Base-by-base conservation (phyloP, 805 yeast genomes). In the Starmerella vaccinii region DNA sequence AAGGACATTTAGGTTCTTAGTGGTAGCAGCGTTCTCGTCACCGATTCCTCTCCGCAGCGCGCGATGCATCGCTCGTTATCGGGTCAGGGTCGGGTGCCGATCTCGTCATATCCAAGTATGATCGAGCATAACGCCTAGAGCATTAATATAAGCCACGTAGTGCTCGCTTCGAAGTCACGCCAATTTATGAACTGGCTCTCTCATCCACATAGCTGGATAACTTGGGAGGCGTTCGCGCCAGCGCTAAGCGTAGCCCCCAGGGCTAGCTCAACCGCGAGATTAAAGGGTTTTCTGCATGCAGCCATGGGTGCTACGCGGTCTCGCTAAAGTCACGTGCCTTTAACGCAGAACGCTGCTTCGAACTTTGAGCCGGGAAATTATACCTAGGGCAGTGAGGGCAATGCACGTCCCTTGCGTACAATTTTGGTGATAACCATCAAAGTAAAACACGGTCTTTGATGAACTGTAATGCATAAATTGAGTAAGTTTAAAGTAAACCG, bases 1-100 rank as follows among this genome's bases (percentile, higher is more conserved):
- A 30, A 8, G 4, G 9, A 32, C 38, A 30, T 43, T 43, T 43
- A 43, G 46, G 46, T 43, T 43, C 6, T 13, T 16, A 7, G 15
- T 43, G 46, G 38, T 19, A 30, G 46, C 46, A 43, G 45, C 45
- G 45, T 41, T 16, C 27, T 7, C 23, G 34, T 41, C 34, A 27
- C 24, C 43, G 43, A 32, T 26, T 15, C 30, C 5, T 24, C 22
- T 9, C 9, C 43, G 19, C 43, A 21, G 27, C 21, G 26, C 26
- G 15, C 16, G 15, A 12, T 21, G 18, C 21, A 24, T 24, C 21
- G 21, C 13, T 39, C 16, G 26, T 5, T 21, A 9, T n/a, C 12
- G 43, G 43, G 29, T 39, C 22, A 39, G 43, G 43, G 40, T 37
- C 24, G 19, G 26, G 21, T 22, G 38, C 22, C 38, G 38, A 34